Percentiles rank a stretch among this genome's conserved stretches.
These are phyloP conservation scores for Pseudonectria buxi DNA, from an alignment of 2,329 filamentous ascomycete genomes.

Conservation along the genomic window DNA sequence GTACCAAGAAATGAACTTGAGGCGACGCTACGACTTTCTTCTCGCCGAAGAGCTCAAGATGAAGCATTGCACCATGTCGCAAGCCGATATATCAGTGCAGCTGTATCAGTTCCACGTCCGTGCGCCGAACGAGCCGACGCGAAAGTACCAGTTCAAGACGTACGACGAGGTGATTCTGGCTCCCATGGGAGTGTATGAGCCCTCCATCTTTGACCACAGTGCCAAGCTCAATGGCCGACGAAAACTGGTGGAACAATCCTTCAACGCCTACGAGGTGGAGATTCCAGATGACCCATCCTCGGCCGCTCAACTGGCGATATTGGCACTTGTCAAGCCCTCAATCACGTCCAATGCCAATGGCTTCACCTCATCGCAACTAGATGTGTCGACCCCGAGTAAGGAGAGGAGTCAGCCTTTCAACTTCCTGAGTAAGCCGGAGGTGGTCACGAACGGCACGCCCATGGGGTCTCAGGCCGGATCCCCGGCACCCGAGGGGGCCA, in stretches of 20 bases:
- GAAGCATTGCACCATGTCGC: constrained; percentile 85
- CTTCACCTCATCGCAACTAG: constrained; percentile 35
- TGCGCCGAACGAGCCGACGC: constrained; percentile 78
- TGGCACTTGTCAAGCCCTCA: constrained; percentile 54
- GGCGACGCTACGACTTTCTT: constrained; percentile 82
- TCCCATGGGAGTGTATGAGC: constrained; percentile 90
- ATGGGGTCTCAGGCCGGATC: constrained; percentile 82
- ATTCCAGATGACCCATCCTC: constrained; percentile 83
- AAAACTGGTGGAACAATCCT: constrained; percentile 77
- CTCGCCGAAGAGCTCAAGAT: constrained; percentile 94
- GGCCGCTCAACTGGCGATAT: constrained; percentile 66
- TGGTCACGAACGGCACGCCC: constrained; percentile 69
- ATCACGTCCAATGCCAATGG: constrained; percentile 41
- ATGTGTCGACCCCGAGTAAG: constrained; percentile 54
- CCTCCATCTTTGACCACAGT: constrained; percentile 75
- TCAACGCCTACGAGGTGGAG: constrained; percentile 88
- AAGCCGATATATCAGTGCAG: constrained; percentile 83
- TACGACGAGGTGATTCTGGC: constrained; percentile 96
- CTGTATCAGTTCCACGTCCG: constrained; percentile 86
- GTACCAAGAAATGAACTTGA: constrained; percentile 89
- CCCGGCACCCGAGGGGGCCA: constrained; percentile 69
- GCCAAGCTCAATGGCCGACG: constrained; percentile 73
- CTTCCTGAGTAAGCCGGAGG: constrained; percentile 59
- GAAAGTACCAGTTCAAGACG: constrained; percentile 92
- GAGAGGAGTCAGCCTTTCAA: constrained; percentile 61